These are phyloP conservation scores for Puccinia sorghi DNA, from an alignment of 1,284 basidiomycete genomes.

Conservation along the genomic window DNA sequence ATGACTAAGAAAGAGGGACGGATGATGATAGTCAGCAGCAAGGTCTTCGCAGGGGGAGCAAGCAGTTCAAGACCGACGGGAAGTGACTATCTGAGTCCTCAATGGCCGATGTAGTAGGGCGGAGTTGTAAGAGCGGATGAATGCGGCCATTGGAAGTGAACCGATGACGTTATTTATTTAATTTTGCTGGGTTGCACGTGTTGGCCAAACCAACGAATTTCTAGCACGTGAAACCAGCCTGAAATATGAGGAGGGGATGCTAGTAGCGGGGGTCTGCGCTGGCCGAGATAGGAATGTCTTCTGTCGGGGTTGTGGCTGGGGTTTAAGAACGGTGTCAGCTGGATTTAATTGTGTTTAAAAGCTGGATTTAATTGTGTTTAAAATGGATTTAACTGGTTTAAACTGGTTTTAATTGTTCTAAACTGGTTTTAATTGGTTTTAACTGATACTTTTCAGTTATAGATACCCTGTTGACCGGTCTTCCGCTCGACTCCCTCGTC, in stretches of 20 bases:
- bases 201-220: too few species aligned
- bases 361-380: not conserved
- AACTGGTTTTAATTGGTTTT: not conserved
- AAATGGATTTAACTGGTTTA: not conserved
- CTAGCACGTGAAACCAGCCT: too few species aligned
- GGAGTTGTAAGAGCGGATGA: constrained; percentile 27
- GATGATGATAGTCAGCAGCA: not conserved
- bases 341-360: not conserved
- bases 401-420: not conserved
- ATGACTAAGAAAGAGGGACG: not conserved
- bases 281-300: not conserved
- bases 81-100: constrained; percentile 37
- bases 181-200: not conserved
- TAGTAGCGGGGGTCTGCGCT: not conserved
- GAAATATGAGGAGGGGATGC: not conserved
- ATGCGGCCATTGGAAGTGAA: not conserved
- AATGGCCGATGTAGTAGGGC: constrained; percentile 37
- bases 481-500: not conserved
- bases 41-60: not conserved
- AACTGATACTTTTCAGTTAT: not conserved
- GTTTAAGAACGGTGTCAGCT: too few species aligned
- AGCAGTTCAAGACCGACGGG: not conserved
- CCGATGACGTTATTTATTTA: not conserved
- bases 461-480: not conserved
- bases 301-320: not conserved